phyloP scores from a whole-genome alignment of 2,329 filamentous ascomycete genomes.

The Onygenales sp. region DNA sequence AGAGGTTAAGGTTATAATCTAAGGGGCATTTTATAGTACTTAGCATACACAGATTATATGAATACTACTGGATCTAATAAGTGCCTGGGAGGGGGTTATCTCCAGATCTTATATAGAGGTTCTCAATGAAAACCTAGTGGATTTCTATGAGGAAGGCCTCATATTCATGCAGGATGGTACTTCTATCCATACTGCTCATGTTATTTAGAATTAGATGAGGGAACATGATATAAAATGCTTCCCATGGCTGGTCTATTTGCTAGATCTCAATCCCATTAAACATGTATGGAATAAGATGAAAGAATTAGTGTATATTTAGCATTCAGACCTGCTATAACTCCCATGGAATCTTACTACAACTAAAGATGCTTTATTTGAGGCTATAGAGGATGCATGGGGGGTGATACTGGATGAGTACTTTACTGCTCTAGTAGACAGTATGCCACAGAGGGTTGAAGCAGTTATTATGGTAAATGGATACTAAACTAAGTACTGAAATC shows the following conservation, averaged over 20 bases:
- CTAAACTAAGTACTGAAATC: slow-evolving; percentile 2
- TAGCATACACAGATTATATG: neutral
- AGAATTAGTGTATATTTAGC: neutral
- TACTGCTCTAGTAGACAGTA: neutral
- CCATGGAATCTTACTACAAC: neutral
- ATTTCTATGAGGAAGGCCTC: neutral
- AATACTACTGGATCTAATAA: neutral
- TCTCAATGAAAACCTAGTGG: neutral
- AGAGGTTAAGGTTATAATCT: neutral
- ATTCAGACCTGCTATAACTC: neutral
- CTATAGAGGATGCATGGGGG: neutral
- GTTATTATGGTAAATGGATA: neutral
- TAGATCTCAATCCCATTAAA: slow-evolving; percentile 17
- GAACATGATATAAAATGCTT: neutral
- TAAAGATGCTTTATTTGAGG: neutral
- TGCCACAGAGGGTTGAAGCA: neutral
- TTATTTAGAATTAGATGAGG: neutral
- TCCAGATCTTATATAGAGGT: neutral
- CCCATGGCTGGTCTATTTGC: slow-evolving; percentile 12
- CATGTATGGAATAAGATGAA: slow-evolving; percentile 15
- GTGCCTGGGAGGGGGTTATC: neutral
- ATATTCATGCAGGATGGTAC: slow-evolving; percentile 1
- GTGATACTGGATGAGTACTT: neutral
- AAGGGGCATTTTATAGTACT: neutral
- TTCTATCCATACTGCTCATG: neutral